Conservation (phyloP, 371 early-diverging fungal species). For the Coemansia sp. region DNA sequence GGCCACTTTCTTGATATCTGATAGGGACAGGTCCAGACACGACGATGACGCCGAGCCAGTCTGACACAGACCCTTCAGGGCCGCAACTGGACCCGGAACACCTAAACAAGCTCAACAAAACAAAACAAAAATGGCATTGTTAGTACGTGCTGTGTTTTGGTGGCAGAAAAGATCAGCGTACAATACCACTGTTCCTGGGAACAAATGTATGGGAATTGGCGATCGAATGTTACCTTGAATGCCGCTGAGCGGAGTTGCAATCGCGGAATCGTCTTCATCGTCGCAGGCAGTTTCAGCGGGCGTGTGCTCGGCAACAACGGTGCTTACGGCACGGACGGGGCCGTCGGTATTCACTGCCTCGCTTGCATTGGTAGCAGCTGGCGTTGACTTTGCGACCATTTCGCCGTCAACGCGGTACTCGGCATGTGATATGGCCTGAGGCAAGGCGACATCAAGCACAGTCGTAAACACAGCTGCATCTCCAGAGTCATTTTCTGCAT, state of each 20-base stretch:
- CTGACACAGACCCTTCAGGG: constrained; percentile 16
- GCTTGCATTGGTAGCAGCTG: background rate
- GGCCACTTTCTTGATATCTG: constrained; percentile 26
- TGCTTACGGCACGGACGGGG: background rate
- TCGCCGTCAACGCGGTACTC: constrained; percentile 23
- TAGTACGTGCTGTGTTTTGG: background rate
- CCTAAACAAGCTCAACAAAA: background rate
- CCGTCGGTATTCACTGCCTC: background rate
- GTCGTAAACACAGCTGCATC: constrained; percentile 9
- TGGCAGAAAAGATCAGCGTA: background rate
- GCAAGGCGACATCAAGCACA: constrained; percentile 9
- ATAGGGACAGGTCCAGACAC: constrained; percentile 36
- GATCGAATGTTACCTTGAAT: constrained; percentile 10
- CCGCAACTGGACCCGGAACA: constrained; percentile 17
- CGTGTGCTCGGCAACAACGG: background rate
- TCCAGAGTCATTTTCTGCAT: background rate
- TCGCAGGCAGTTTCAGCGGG: background rate
- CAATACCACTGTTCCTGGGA: background rate
- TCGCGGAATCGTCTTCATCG: constrained; percentile 18
- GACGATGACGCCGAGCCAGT: constrained; percentile 34
- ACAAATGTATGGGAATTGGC: background rate
- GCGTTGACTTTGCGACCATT: constrained; percentile 7
- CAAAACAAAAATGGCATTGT: background rate
- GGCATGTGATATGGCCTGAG: constrained; percentile 18
- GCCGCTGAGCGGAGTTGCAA: constrained; percentile 9